phyloP scores from a whole-genome alignment of 2,329 filamentous ascomycete species.

The Aureobasidium leucospermi region DNA sequence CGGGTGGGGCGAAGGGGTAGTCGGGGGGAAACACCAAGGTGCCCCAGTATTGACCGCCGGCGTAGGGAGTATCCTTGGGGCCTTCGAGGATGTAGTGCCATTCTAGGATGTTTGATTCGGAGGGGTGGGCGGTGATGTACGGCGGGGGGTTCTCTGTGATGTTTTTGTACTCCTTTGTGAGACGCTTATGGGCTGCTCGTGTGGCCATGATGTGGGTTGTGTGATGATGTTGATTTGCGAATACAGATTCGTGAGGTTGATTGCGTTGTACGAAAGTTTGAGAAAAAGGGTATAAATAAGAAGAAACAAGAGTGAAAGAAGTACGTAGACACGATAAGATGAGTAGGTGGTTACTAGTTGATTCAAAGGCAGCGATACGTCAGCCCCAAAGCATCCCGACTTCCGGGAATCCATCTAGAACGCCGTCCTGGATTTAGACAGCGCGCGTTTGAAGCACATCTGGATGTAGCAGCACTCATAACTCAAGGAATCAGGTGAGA shows the following conservation, averaged over 20 bases:
- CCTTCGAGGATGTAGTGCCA: conserved; percentile 69
- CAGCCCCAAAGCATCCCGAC: background rate
- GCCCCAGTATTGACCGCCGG: conserved; percentile 96
- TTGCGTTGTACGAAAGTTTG: background rate
- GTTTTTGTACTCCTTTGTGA: conserved; percentile 30
- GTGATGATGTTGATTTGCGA: background rate
- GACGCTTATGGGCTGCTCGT: conserved; percentile 32
- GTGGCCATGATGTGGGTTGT: conserved; percentile 27
- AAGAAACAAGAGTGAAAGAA: background rate
- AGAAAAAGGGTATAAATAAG: background rate
- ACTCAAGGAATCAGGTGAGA: no score
- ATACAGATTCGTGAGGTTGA: background rate
- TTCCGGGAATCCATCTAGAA: background rate
- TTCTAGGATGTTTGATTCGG: conserved; percentile 29
- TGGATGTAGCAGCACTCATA: background rate
- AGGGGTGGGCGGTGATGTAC: conserved; percentile 28
- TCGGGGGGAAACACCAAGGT: conserved; percentile 91
- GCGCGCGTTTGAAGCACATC: background rate
- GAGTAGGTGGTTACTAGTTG: background rate
- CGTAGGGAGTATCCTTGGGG: conserved; percentile 87
- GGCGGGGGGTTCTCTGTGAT: conserved; percentile 28
- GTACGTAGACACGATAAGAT: conserved; percentile 5
- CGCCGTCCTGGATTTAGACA: background rate
- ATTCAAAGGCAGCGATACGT: background rate
- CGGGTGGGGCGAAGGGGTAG: conserved; percentile 94